phyloP scores from a whole-genome alignment of 139 green algal species.

The Micromonas pusilla region DNA sequence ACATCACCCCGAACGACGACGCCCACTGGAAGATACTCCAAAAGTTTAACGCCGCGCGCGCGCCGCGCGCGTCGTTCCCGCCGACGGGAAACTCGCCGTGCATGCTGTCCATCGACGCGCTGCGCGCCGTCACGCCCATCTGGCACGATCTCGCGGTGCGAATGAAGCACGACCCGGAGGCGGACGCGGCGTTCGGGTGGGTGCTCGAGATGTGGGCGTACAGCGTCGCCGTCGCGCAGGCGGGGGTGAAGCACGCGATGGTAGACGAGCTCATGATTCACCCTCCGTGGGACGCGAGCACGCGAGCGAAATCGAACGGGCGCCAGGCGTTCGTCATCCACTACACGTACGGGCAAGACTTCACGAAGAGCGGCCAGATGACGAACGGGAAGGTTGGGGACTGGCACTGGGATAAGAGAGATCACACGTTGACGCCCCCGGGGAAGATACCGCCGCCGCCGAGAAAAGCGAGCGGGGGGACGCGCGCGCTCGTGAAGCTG shows the following conservation, averaged over 20 bases:
- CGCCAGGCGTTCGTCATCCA: slow-evolving; percentile 67
- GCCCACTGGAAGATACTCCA: slow-evolving; percentile 32
- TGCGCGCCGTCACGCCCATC: slow-evolving; percentile 58
- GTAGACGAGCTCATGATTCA: slow-evolving; percentile 61
- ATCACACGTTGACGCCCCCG: slow-evolving; percentile 49
- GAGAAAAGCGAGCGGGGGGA: slow-evolving; percentile 32
- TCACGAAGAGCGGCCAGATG: slow-evolving; percentile 44
- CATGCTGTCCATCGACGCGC: slow-evolving; percentile 63
- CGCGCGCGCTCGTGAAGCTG: slow-evolving; percentile 37
- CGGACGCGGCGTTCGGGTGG: slow-evolving; percentile 70
- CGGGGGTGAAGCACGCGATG: slow-evolving; percentile 44
- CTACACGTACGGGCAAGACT: slow-evolving; percentile 96
- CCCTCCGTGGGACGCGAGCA: slow-evolving; percentile 76
- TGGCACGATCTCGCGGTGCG: slow-evolving; percentile 85
- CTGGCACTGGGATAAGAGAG: slow-evolving; percentile 93
- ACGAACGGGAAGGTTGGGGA: slow-evolving; percentile 62
- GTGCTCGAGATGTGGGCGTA: slow-evolving; percentile 95
- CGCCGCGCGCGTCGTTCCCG: slow-evolving; percentile 37
- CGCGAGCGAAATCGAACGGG: background rate
- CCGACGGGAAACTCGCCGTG: slow-evolving; percentile 74
- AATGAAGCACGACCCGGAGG: slow-evolving; percentile 79
- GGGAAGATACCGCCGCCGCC: slow-evolving; percentile 46
- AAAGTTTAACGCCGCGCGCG: slow-evolving; percentile 35
- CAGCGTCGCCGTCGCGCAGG: slow-evolving; percentile 61
- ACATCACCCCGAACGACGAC: slow-evolving; percentile 74